These are phyloP conservation scores for Tylopilus felleus DNA, from an alignment of 768 basidiomycete species.

Conservation along the genomic window DNA sequence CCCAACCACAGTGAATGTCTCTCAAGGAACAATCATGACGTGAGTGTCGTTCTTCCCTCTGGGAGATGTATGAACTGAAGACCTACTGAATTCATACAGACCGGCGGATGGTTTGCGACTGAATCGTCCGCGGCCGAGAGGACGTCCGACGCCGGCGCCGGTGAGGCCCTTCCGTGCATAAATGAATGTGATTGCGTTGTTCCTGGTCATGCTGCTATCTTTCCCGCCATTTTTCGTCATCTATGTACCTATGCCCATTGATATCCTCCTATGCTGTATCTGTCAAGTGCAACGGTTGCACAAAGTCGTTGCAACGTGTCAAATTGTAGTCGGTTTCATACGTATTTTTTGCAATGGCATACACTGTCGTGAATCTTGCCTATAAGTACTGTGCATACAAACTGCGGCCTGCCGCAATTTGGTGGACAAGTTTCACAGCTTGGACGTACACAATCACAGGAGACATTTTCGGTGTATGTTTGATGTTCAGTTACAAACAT, in stretches of 20 bases:
- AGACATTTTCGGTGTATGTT: background rate
- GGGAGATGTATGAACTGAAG: background rate
- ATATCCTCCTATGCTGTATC: slow-evolving; percentile 23
- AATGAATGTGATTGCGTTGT: background rate
- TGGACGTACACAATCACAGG: background rate
- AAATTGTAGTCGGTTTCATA: slow-evolving; percentile 1
- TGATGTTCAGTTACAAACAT: background rate
- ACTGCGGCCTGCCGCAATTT: background rate
- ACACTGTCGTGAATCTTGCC: background rate
- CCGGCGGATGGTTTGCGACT: slow-evolving; percentile 41
- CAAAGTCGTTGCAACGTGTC: slow-evolving; percentile 1
- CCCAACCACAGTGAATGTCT: slow-evolving; percentile 15
- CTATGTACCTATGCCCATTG: slow-evolving; percentile 34
- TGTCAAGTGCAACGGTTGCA: background rate
- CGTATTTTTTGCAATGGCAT: slow-evolving; percentile 4
- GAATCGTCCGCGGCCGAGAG: slow-evolving; percentile 44
- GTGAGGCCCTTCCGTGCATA: slow-evolving; percentile 26
- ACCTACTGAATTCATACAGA: slow-evolving; percentile 21
- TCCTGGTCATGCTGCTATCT: background rate
- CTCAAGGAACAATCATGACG: slow-evolving; percentile 48
- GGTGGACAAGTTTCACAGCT: background rate
- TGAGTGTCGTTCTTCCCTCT: slow-evolving; percentile 34
- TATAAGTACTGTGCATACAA: background rate
- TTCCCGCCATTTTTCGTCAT: background rate
- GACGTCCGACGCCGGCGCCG: slow-evolving; percentile 37